These are phyloP conservation scores for Phytophthora nicotianae DNA, from an alignment of 352 stramenopile genomes.

Conservation along the genomic window DNA sequence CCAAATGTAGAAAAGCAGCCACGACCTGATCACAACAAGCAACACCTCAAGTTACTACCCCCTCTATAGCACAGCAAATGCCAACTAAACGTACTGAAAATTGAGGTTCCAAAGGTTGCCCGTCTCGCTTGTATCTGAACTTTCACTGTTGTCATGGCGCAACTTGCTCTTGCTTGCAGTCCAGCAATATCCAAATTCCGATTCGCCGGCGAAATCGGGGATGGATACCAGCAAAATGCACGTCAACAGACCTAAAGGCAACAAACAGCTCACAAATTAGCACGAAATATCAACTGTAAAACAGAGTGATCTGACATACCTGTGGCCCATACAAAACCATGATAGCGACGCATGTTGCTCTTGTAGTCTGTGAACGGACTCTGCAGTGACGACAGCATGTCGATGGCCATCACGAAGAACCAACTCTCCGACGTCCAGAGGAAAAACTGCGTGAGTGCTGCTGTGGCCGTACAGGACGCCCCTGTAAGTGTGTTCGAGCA, in stretches of 20 bases:
- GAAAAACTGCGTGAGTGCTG: slow-evolving; percentile 86
- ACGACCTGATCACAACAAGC: slow-evolving; percentile 51
- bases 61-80: neutral
- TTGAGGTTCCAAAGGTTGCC: slow-evolving; percentile 86
- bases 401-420: slow-evolving; percentile 91
- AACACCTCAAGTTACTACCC: neutral
- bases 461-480: slow-evolving; percentile 63
- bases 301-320: slow-evolving; percentile 29
- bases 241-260: slow-evolving; percentile 58
- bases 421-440: slow-evolving; percentile 88
- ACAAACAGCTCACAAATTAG: slow-evolving; percentile 7
- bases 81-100: slow-evolving; percentile 58
- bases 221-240: slow-evolving; percentile 77
- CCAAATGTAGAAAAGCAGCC: slow-evolving; percentile 89
- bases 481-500: slow-evolving; percentile 44
- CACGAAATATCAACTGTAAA: neutral
- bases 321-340: slow-evolving; percentile 83
- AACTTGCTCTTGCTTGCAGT: slow-evolving; percentile 75
- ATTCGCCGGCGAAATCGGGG: slow-evolving; percentile 68
- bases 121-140: slow-evolving; percentile 29
- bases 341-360: slow-evolving; percentile 82
- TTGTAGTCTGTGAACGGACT: slow-evolving; percentile 91
- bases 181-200: slow-evolving; percentile 89
- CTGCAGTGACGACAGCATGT: slow-evolving; percentile 85
- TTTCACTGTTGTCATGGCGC: slow-evolving; percentile 18